Percentiles rank a stretch among this genome's conserved stretches.
These are phyloP conservation scores for Alnus rubra DNA, from an alignment of 306 rosid genomes.

Conservation along the genomic window DNA sequence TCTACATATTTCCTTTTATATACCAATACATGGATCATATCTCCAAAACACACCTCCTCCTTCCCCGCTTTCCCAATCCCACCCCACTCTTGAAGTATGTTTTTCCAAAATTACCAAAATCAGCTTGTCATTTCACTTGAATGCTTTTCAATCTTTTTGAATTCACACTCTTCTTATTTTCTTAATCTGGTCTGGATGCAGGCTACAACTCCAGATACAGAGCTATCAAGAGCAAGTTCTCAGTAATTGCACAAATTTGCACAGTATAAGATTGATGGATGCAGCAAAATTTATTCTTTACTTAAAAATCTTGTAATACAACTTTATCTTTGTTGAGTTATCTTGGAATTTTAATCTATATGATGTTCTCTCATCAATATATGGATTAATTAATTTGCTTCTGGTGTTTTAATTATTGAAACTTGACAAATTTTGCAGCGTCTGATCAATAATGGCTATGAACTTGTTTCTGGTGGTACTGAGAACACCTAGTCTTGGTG, in stretches of 20 bases:
- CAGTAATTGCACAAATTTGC: constrained; percentile 86
- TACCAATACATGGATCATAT: background rate
- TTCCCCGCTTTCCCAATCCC: background rate
- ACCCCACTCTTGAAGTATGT: background rate
- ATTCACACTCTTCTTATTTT: constrained; percentile 12
- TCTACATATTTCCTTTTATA: background rate
- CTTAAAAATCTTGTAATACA: background rate
- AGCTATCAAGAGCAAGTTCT: constrained; percentile 97
- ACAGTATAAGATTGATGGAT: constrained; percentile 46
- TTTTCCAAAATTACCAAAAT: background rate
- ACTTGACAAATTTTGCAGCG: constrained; percentile 50
- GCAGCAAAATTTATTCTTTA: background rate
- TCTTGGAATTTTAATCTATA: background rate
- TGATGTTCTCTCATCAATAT: background rate
- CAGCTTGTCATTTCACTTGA: background rate
- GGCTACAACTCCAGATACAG: constrained; percentile 88
- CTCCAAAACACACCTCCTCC: background rate
- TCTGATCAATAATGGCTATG: constrained; percentile 71
- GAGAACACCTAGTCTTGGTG: constrained; percentile 93
- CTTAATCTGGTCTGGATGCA: constrained; percentile 35
- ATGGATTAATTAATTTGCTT: constrained; percentile 19
- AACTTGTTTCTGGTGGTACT: constrained; percentile 96
- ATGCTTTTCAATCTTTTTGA: background rate
- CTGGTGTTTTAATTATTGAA: constrained; percentile 24
- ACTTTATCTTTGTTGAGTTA: background rate